These are phyloP conservation scores for Colletotrichum sublineola DNA, from an alignment of 2,329 filamentous ascomycete species.

Conservation along the genomic window DNA sequence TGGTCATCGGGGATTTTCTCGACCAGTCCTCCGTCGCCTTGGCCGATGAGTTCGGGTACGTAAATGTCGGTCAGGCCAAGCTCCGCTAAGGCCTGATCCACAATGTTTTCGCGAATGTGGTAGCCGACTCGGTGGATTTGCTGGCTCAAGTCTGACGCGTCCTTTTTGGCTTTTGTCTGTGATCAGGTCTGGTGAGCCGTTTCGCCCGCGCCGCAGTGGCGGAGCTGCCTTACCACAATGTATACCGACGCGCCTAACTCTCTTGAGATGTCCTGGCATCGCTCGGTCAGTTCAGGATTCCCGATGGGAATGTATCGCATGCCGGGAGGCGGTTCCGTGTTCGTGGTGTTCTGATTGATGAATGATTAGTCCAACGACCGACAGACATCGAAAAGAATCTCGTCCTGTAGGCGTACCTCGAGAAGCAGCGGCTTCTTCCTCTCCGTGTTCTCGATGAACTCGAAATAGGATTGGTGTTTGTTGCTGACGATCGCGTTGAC, in stretches of 20 bases:
- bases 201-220: not conserved
- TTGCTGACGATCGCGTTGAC: conserved; percentile 55
- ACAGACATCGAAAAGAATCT: not conserved
- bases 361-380: conserved; percentile 25
- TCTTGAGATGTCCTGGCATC: conserved; percentile 75
- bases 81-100: conserved; percentile 64
- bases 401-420: conserved; percentile 60
- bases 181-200: not conserved
- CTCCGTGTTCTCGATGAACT: conserved; percentile 74
- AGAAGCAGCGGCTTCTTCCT: conserved; percentile 75
- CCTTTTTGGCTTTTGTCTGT: conserved; percentile 38
- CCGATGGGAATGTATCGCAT: conserved; percentile 74
- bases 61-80: conserved; percentile 31
- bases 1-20: conserved; percentile 73
- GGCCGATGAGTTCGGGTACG: conserved; percentile 43
- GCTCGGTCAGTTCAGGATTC: conserved; percentile 70
- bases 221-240: conserved; percentile 68
- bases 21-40: conserved; percentile 20
- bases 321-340: conserved; percentile 67
- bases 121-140: conserved; percentile 72
- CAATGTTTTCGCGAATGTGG: conserved; percentile 70
- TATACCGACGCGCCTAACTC: conserved; percentile 74
- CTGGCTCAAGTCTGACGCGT: conserved; percentile 58
- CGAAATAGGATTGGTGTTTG: conserved; percentile 73
- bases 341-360: conserved; percentile 63